Evolutionary conservation across 805 yeast species (phyloP).

Genomic region (Saccharomyces jurei): DNA sequence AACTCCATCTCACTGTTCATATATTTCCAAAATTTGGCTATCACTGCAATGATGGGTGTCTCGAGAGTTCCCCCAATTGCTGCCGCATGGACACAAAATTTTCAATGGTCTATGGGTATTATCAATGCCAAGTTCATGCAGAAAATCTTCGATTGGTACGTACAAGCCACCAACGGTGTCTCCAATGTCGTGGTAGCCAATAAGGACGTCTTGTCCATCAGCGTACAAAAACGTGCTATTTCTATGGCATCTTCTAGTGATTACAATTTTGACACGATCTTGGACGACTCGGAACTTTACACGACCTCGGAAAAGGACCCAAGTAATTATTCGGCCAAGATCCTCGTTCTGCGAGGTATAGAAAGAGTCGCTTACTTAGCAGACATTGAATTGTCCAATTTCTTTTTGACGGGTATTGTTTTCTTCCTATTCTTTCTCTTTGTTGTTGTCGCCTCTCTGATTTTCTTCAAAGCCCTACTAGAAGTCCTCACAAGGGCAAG

Average conservation of each 20-base stretch:
- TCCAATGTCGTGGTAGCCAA: constrained; percentile 69
- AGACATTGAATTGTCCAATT: constrained; percentile 73
- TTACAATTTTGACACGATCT: constrained; percentile 41
- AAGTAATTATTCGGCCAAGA: constrained; percentile 50
- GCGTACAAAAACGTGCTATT: constrained; percentile 59
- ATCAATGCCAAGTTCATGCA: constrained; percentile 73
- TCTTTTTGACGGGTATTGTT: constrained; percentile 80
- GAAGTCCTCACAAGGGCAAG: constrained; percentile 56
- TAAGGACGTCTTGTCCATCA: constrained; percentile 59
- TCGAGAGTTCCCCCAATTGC: constrained; percentile 91
- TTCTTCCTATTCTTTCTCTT: constrained; percentile 74
- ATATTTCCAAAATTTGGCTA: constrained; percentile 88
- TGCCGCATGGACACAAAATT: constrained; percentile 95
- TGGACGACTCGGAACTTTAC: constrained; percentile 46
- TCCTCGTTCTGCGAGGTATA: constrained; percentile 80
- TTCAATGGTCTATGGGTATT: constrained; percentile 93
- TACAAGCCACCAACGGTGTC: constrained; percentile 88
- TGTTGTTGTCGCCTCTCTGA: constrained; percentile 46
- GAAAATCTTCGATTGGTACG: constrained; percentile 81
- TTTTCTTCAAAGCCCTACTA: constrained; percentile 58
- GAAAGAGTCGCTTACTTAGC: constrained; percentile 84
- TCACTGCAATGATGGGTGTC: constrained; percentile 93
- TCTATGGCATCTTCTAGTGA: constrained; percentile 27
- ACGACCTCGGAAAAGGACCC: constrained; percentile 64
- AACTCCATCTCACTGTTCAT: constrained; percentile 87